These are phyloP conservation scores for Neurospora sp. DNA, from an alignment of 495 filamentous ascomycete species.

Conservation along the genomic window DNA sequence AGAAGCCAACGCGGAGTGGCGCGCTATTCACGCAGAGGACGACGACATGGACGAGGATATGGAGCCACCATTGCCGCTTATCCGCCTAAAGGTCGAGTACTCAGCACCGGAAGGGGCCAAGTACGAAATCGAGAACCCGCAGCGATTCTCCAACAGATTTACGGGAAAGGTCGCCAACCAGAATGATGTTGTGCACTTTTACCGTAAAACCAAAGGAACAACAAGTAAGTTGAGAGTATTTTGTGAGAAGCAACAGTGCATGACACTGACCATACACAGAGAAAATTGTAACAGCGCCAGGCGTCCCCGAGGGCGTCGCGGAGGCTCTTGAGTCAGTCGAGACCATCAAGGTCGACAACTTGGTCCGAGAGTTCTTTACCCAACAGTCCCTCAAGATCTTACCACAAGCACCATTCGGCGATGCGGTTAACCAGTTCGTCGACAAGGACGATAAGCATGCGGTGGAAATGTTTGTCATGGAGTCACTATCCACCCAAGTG, in stretches of 20 bases:
- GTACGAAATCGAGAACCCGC: conserved; percentile 91
- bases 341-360: conserved; percentile 72
- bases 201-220: conserved; percentile 61
- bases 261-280: conserved; percentile 9
- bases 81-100: conserved; percentile 85
- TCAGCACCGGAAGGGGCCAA: conserved; percentile 76
- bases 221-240: conserved; percentile 22
- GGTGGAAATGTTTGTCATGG: conserved; percentile 78
- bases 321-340: conserved; percentile 55
- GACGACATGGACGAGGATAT: conserved; percentile 45
- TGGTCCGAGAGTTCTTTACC: conserved; percentile 76
- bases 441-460: conserved; percentile 93
- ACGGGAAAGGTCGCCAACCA: conserved; percentile 82
- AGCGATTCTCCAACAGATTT: conserved; percentile 93
- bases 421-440: conserved; percentile 88
- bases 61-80: conserved; percentile 67
- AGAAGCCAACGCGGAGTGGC: conserved; percentile 76
- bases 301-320: conserved; percentile 44
- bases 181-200: conserved; percentile 87
- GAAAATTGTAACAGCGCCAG: conserved; percentile 25
- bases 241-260: neutral
- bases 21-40: conserved; percentile 47
- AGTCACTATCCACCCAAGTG: conserved; percentile 66
- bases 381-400: conserved; percentile 83
- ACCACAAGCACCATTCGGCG: conserved; percentile 81